These are phyloP conservation scores for Stagonosporopsis chrysanthemi DNA, from an alignment of 2,329 filamentous ascomycete species.

Conservation along the genomic window DNA sequence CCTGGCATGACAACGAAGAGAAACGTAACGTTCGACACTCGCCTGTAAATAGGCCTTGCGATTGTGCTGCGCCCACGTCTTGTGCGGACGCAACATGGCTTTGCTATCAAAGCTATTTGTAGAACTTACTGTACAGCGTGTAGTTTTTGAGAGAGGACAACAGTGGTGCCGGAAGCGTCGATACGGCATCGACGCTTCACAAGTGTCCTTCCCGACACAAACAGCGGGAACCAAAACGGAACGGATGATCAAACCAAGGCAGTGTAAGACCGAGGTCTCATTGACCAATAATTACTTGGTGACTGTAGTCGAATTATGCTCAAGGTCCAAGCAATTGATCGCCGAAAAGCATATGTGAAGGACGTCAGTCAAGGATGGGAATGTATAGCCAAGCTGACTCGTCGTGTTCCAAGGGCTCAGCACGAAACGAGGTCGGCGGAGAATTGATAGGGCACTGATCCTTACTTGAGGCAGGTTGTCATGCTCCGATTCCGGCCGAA, in stretches of 20 bases:
- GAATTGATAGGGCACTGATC: conserved; percentile 27
- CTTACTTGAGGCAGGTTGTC: conserved; percentile 35
- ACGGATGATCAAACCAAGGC: background rate
- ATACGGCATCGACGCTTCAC: background rate
- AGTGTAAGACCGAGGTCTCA: background rate
- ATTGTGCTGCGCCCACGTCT: background rate
- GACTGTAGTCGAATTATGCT: conserved; percentile 13
- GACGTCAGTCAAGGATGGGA: conserved; percentile 14
- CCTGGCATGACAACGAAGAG: background rate
- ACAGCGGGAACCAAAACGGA: background rate
- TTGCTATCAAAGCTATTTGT: background rate
- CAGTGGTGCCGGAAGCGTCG: background rate
- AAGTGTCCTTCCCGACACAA: background rate
- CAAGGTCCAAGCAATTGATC: conserved; percentile 13
- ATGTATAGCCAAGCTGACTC: conserved; percentile 19
- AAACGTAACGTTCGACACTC: background rate
- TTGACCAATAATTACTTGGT: background rate
- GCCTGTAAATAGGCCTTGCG: background rate
- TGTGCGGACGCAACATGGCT: background rate
- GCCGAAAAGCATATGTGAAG: conserved; percentile 12
- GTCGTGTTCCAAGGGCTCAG: conserved; percentile 20
- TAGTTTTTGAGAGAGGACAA: background rate
- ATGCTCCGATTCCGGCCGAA: conserved; percentile 40
- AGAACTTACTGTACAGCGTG: background rate
- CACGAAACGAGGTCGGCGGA: conserved; percentile 9